Conservation (phyloP, 2,329 filamentous ascomycete species). For the Diatrype stigma region DNA sequence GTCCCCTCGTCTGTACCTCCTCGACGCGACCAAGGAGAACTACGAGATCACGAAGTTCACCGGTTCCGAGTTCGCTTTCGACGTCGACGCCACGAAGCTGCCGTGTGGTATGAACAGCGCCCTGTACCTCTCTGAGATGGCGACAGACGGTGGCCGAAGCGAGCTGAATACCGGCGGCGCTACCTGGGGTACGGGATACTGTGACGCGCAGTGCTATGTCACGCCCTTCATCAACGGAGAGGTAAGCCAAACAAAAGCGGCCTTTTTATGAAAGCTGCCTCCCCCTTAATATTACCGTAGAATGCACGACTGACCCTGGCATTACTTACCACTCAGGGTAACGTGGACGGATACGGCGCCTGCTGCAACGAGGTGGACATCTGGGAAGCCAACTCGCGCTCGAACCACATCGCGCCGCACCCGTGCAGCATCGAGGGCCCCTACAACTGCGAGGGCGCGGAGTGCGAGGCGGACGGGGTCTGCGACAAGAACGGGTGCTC, state of each 20-base stretch:
- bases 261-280: too few relatives aligned
- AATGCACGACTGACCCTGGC: too few relatives aligned
- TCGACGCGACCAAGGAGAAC: slow-evolving; percentile 47
- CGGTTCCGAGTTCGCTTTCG: slow-evolving; percentile 59
- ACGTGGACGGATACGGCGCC: slow-evolving; percentile 28
- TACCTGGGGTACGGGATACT: slow-evolving; percentile 34
- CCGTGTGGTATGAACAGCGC: slow-evolving; percentile 61
- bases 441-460: slow-evolving; percentile 27
- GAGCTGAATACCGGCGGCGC: slow-evolving; percentile 36
- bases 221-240: slow-evolving; percentile 34
- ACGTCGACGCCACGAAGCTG: slow-evolving; percentile 58
- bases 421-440: slow-evolving; percentile 30
- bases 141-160: slow-evolving; percentile 49
- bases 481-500: slow-evolving; percentile 33
- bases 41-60: slow-evolving; percentile 58
- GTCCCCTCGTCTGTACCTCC: slow-evolving; percentile 52
- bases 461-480: slow-evolving; percentile 25
- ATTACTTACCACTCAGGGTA: too few relatives aligned
- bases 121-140: slow-evolving; percentile 59
- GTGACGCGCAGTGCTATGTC: slow-evolving; percentile 33
- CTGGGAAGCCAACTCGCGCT: slow-evolving; percentile 34
- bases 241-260: slow-evolving; percentile 23
- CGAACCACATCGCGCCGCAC: slow-evolving; percentile 32
- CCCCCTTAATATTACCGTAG: too few relatives aligned
- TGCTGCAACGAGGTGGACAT: slow-evolving; percentile 37